These are phyloP conservation scores for Clarireedia hainanense DNA, from an alignment of 2,329 filamentous ascomycete genomes.

Conservation along the genomic window DNA sequence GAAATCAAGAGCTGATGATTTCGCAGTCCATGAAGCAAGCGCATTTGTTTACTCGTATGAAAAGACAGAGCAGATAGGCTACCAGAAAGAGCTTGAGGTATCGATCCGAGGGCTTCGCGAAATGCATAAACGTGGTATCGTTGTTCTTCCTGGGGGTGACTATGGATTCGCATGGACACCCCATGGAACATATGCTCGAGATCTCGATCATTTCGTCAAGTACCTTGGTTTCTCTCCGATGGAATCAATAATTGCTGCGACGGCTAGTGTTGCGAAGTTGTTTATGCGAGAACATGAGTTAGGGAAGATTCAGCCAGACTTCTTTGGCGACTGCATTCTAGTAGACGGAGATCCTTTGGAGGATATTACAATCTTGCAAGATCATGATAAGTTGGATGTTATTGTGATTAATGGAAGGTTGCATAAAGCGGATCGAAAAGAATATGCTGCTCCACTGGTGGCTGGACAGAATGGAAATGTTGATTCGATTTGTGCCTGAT, in stretches of 20 bases:
- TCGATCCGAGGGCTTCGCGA: constrained; percentile 34
- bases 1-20: background rate
- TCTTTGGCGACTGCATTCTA: background rate
- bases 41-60: constrained; percentile 34
- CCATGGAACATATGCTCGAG: constrained; percentile 38
- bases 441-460: background rate
- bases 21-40: constrained; percentile 14
- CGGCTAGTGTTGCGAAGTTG: constrained; percentile 10
- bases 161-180: constrained; percentile 40
- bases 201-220: constrained; percentile 37
- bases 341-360: background rate
- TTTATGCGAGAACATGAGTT: background rate
- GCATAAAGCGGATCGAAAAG: background rate
- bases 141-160: constrained; percentile 36
- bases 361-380: background rate
- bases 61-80: constrained; percentile 36
- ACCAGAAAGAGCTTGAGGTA: constrained; percentile 34
- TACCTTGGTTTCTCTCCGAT: constrained; percentile 36
- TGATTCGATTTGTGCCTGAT: too few relatives aligned
- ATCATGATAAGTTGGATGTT: background rate
- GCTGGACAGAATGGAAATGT: too few relatives aligned
- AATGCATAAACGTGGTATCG: constrained; percentile 38
- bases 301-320: background rate
- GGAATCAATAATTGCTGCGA: constrained; percentile 37
- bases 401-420: background rate